Conservation (phyloP, 129 eudicot species). For the Ambrosia artemisiifolia region DNA sequence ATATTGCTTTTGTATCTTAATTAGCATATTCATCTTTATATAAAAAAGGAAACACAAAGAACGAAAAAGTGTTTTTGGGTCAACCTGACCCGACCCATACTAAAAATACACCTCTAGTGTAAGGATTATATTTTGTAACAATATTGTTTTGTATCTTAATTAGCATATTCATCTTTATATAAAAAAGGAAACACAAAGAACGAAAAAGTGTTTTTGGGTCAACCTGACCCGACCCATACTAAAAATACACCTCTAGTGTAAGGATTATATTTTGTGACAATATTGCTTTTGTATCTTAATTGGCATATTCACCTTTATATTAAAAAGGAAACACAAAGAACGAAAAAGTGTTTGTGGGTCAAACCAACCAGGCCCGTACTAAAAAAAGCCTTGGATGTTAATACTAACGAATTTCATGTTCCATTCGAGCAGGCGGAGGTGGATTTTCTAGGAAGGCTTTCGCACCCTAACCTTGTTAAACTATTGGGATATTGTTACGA, state of each 20-base stretch:
- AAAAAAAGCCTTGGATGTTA: neutral
- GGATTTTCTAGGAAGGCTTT: conserved; percentile 56
- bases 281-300: neutral
- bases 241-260: no score
- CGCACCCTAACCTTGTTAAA: conserved; percentile 61
- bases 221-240: no score
- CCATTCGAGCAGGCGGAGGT: conserved; percentile 50
- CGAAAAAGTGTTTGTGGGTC: neutral
- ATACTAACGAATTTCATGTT: conserved; percentile 3
- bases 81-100: neutral
- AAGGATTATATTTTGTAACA: neutral
- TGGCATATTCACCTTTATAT: neutral
- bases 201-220: no score
- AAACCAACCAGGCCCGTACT: neutral
- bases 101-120: neutral
- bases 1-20: neutral
- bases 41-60: neutral
- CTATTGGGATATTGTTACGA: conserved; percentile 60
- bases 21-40: neutral
- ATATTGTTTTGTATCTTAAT: neutral
- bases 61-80: neutral
- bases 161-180: neutral
- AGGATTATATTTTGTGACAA: neutral
- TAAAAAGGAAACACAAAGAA: neutral
- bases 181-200: neutral